Base-by-base conservation (phyloP, 148 eudicot species). In the Suaeda aralocaspica region DNA sequence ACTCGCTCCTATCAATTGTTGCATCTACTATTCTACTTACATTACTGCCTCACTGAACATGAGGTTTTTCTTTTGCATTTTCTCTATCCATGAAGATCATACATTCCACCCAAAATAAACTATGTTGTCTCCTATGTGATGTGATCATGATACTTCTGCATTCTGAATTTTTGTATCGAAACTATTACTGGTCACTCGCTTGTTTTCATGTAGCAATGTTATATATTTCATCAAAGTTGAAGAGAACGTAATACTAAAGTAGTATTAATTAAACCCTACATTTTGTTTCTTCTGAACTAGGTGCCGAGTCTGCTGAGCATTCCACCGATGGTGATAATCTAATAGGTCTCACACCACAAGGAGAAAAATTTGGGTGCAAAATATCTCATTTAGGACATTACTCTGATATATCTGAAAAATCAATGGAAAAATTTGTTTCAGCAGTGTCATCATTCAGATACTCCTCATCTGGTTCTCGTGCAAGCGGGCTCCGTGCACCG, bases 401-500 rank as follows among this genome's bases (percentile, higher is more conserved):
- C 74, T 90, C 98, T 57, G 83, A 84, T 53, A 86, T 91, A 87
- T 88, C 98, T 24, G 98, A 83, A 81, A 94, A 86, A 74, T 89
- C 98, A 13, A 68, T 94, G 74, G 92, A 94, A 18, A 94, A 84
- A 25, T 91, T 94, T 76, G 86, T 81, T 16, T 80, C 91, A 46
- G 85, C 81, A 31, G 83, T 94, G 61, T 94, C 98, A 64, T 83
- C 97, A 62, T 94, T 84, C 76, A 82, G 71, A 77, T 94, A 55
- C 80, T 56, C 79, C 25, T 66, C 85, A 61, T 83, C 86, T 34
- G 98, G 98, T 52, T 94, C 98, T 57, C 97, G 96, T 77, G 97
- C 97, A 72, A 90, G 96, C 75, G 98, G 98, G 66, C 89, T 94
- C 41, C 97, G 98, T 42, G 86, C 98, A 34, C 97, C 98, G 69